Evolutionary conservation across 805 yeast species (phyloP).

Genomic region (Wickerhamiella allomyrinae): DNA sequence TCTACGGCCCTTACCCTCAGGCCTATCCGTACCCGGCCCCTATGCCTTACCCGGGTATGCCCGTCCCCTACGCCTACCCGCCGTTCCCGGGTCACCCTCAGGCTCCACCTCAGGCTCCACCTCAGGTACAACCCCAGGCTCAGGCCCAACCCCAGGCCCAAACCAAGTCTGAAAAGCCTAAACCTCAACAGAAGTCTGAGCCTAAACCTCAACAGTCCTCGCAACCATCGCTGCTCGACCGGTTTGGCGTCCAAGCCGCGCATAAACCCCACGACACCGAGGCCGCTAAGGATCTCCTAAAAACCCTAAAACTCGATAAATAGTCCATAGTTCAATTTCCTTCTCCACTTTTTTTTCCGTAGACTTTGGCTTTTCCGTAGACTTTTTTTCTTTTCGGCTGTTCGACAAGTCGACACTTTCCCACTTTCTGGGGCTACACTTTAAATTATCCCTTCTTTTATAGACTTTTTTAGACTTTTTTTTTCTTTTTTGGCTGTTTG

Average conservation of each 20-base stretch:
- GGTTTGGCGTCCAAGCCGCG: constrained; percentile 1
- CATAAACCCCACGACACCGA: constrained; percentile 10
- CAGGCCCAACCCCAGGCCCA: constrained; percentile 5
- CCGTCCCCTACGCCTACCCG: neutral
- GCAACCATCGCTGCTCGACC: constrained; percentile 10
- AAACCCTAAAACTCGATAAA: constrained; percentile 11
- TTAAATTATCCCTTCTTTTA: no score
- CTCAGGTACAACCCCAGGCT: constrained; percentile 6
- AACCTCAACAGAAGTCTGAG: constrained; percentile 5
- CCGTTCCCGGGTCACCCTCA: no score
- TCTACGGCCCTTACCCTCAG: neutral
- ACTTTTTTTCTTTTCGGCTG: no score
- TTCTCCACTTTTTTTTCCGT: no score
- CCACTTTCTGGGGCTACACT: no score
- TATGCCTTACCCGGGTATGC: neutral
- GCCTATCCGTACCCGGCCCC: neutral
- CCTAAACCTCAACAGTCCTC: constrained; percentile 19
- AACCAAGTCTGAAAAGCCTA: neutral
- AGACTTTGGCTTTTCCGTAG: no score
- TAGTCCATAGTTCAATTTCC: no score
- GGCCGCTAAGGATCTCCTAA: constrained; percentile 17
- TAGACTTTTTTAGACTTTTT: no score
- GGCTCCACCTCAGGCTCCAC: neutral
- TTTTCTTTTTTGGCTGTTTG: no score
- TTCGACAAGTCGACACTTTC: no score